Evolutionary conservation across 2,329 filamentous ascomycete species (phyloP), one percentile per base, ranked within the genome.

Genomic region (Claviceps spartinae): DNA sequence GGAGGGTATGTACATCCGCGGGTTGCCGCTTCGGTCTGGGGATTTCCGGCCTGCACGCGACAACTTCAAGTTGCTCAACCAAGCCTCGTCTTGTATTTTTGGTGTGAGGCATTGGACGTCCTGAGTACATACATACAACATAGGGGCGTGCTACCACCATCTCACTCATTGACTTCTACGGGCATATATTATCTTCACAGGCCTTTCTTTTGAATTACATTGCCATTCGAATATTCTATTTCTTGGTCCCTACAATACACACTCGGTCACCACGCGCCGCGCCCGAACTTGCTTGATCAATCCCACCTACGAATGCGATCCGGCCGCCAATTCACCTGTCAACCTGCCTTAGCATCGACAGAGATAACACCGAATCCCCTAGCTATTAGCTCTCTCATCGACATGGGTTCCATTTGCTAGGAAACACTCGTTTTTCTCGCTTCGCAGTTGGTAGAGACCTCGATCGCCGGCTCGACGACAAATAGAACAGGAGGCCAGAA

Each of bases 361-460:
- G 13, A 14, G 8, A 18, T 18, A 50, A 1, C 18, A 9, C 40
- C 13, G 4, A 42, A 34, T 2, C 24, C 16, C 3, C 30, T 34
- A 11, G 43, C 20, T 20, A 9, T 48, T n/a, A 7, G 11, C 41
- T 43, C 20, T 24, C 18, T 53, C 24, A 37, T 48, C 56, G 63
- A 56, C 56, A 66, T 67, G 63, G 48, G 56, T 57, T 54, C 51
- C 56, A 48, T 54, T 52, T 60, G 47, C 54, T 65, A 60, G 53
- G 48, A 51, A 13, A 18, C 3, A 16, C 41, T 13, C 9, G 34
- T 51, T 36, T 42, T 26, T 38, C n/a, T 16, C 22, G 7, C 16
- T 42, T 22, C 34, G 44, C 44, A 7, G 11, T 20, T 13, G 20
- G 34, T 30, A 9, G 30, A 34, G 11, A 11, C 30, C n/a, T 18